These are phyloP conservation scores for Boletus vinaceobasis DNA, from an alignment of 768 basidiomycete species.

Conservation along the genomic window DNA sequence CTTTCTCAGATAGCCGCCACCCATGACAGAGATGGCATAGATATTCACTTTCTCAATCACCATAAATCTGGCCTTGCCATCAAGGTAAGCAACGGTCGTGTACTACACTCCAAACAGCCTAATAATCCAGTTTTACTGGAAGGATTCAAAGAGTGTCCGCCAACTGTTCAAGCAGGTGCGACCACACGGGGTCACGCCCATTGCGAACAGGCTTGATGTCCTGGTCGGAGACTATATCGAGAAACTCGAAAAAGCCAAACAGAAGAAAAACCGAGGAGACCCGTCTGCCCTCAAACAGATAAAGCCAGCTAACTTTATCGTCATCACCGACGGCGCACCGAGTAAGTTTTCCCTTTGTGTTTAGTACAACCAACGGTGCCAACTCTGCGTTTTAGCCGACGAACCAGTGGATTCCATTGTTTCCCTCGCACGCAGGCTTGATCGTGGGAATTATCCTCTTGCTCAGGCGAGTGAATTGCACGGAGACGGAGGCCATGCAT, in stretches of 20 bases:
- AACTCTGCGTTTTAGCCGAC: conserved; percentile 37
- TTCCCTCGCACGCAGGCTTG: conserved; percentile 46
- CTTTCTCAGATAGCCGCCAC: conserved; percentile 46
- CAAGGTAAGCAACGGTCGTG: conserved; percentile 30
- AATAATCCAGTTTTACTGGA: not conserved
- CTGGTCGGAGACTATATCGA: conserved; percentile 38
- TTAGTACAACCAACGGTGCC: not conserved
- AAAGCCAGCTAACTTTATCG: conserved; percentile 56
- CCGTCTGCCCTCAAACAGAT: conserved; percentile 30
- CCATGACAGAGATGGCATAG: conserved; percentile 60
- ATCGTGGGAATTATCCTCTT: conserved; percentile 48
- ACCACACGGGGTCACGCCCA: conserved; percentile 46
- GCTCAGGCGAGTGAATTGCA: conserved; percentile 40
- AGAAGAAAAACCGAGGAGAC: conserved; percentile 21
- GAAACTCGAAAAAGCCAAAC: conserved; percentile 32
- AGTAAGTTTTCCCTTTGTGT: conserved; percentile 35
- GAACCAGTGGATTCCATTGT: conserved; percentile 49
- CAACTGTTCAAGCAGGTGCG: conserved; percentile 42
- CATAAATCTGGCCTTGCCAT: conserved; percentile 32
- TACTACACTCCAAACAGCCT: not conserved
- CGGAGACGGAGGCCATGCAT: no score
- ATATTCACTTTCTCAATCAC: conserved; percentile 59
- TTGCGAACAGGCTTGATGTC: conserved; percentile 39
- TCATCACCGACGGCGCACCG: conserved; percentile 61
- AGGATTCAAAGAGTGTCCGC: conserved; percentile 39